Base-by-base conservation (phyloP, 331 rosid species). In the Quercus phellos region DNA sequence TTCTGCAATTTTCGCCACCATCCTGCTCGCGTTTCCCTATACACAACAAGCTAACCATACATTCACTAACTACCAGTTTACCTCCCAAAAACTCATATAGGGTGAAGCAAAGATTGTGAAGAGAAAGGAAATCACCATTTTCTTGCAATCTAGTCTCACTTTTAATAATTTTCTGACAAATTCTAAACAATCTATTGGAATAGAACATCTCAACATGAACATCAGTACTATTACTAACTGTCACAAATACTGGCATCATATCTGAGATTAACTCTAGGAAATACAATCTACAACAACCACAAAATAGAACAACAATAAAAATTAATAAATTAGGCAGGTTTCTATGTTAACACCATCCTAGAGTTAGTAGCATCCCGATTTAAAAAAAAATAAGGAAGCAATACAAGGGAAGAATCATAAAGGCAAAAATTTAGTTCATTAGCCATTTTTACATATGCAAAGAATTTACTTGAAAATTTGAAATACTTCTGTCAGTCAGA, bases 1-100 rank as follows among this genome's bases (percentile, higher is more conserved):
- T 72, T 85, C 88, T 46, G 84, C 78, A 72, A 91, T 79, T 90
- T 87, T 91, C 16, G 96, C 85, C 78, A 90, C 79, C 87, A 90
- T 78, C 78, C 73, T 86, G 67, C 86, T 73, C 81, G 51, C 71
- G 61, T 85, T 78, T 69, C 90, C 96, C 98, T 91, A 73, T 82
- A 90, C 81, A 86, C 67, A 18, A 83, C 82, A 79, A 85, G 82
- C 98, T 90, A 93, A 82, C 91, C 89, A 86, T 70, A 68, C 89
- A 88, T 86, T 90, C 84, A 88, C 87, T 87, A 77, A 85, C 88
- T 80, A 86, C 83, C 83, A 77, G 68, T 83, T 75, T 76, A 84
- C 68, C 78, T 78, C 43, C 42, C 22, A 38, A 74, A 30, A 63
- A 73, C 21, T 38, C 16, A 68, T 11, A 56, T 4, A 64, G 56